A percentile compares a stretch with the other conserved stretches of the same genome.
phyloP scores from a whole-genome alignment of 176 grass and related monocot genomes.

The Ananas comosus region DNA sequence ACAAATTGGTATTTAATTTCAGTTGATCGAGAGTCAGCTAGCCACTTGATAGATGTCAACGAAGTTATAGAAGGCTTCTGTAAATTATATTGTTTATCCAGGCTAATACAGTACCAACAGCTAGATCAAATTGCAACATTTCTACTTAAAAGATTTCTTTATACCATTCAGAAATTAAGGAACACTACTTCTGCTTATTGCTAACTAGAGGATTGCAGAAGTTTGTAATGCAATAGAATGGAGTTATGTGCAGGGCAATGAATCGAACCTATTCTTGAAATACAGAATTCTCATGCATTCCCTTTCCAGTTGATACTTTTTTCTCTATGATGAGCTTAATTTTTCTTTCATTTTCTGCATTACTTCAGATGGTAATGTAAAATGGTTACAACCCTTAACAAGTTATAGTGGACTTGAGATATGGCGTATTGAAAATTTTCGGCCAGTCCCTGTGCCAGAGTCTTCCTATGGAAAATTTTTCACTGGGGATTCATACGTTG shows the following conservation, averaged over 20 bases:
- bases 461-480: conserved; percentile 87
- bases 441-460: conserved; percentile 42
- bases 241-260: no score
- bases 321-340: neutral
- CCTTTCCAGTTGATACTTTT: neutral
- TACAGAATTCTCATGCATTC: no score
- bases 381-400: conserved; percentile 38
- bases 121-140: neutral
- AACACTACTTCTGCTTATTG: neutral
- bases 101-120: no score
- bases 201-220: neutral
- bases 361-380: neutral
- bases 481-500: conserved; percentile 88
- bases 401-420: conserved; percentile 57
- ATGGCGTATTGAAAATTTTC: conserved; percentile 92
- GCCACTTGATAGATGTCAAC: neutral
- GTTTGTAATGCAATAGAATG: neutral
- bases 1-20: neutral
- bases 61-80: neutral
- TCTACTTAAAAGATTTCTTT: neutral
- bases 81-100: no score
- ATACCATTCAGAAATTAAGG: neutral
- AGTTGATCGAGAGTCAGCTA: neutral
- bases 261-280: no score
- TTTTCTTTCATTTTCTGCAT: neutral